phyloP scores from a whole-genome alignment of 805 yeast species.

The Myxozyma sirexii region DNA sequence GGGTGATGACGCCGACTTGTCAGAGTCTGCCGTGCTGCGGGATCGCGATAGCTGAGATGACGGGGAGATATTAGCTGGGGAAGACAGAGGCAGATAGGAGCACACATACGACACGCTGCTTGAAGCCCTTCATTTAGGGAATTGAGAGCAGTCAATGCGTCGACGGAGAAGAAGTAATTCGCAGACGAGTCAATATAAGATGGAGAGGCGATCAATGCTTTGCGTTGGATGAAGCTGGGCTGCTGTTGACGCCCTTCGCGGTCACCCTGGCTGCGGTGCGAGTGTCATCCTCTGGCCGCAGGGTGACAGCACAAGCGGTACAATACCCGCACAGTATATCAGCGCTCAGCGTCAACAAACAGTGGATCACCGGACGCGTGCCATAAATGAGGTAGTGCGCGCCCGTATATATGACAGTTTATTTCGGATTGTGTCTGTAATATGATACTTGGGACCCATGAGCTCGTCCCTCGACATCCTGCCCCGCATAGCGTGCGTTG shows the following conservation, averaged over 20 bases:
- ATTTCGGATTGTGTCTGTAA: too few species aligned
- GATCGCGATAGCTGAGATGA: conserved; percentile 35
- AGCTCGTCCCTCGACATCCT: conserved; percentile 7
- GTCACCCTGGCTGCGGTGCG: background rate
- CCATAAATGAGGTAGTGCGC: too few species aligned
- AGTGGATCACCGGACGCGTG: too few species aligned
- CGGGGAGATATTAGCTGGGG: background rate
- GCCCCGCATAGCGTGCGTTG: conserved; percentile 33
- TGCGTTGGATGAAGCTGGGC: too few species aligned
- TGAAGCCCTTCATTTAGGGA: conserved; percentile 39
- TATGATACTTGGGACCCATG: background rate
- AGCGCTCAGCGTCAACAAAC: too few species aligned
- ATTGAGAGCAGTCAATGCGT: background rate
- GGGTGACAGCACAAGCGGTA: background rate
- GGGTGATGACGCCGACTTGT: conserved; percentile 7
- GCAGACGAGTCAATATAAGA: too few species aligned
- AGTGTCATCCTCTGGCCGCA: background rate
- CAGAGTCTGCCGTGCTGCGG: conserved; percentile 33
- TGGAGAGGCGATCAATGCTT: too few species aligned
- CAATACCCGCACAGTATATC: background rate
- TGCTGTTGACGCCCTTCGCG: background rate
- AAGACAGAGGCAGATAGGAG: background rate
- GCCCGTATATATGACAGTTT: too few species aligned
- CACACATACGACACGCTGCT: conserved; percentile 38
- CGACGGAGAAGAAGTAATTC: background rate